A percentile compares a stretch with the other conserved stretches of the same genome.
Conservation (phyloP, 1,284 basidiomycete species). For the Violaceomyces palustris region DNA sequence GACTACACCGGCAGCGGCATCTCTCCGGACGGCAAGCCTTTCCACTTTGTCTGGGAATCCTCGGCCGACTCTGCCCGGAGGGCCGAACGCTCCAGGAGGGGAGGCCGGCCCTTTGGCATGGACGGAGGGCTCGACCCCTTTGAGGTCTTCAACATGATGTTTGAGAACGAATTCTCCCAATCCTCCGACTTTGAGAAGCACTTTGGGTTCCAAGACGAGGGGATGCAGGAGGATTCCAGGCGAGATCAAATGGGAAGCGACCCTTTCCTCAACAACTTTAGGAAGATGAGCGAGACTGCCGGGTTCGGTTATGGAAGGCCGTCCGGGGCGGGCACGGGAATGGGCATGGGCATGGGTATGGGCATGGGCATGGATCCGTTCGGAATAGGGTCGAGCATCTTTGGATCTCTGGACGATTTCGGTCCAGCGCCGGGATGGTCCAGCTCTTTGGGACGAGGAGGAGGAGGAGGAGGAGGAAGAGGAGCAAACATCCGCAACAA, state of each 20-base stretch:
- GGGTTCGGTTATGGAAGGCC: conserved; percentile 32
- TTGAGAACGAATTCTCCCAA: conserved; percentile 19
- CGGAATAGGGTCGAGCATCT: no score
- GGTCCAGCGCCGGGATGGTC: no score
- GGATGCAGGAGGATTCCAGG: not conserved
- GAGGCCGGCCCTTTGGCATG: conserved; percentile 27
- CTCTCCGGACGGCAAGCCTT: conserved; percentile 32
- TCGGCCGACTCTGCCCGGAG: conserved; percentile 43
- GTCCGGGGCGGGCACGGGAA: no score
- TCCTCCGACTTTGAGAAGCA: not conserved
- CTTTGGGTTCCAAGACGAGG: not conserved
- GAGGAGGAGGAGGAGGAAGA: no score
- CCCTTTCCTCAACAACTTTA: conserved; percentile 35
- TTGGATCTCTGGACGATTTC: no score
- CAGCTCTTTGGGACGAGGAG: no score
- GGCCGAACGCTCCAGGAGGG: conserved; percentile 23
- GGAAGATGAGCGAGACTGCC: conserved; percentile 27
- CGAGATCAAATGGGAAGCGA: conserved; percentile 4
- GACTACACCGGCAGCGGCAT: conserved; percentile 10
- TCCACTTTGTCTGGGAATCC: conserved; percentile 44
- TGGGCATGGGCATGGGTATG: no score
- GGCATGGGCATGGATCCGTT: no score
- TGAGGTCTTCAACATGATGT: conserved; percentile 49
- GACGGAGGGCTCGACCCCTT: conserved; percentile 39
- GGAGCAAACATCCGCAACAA: no score